Percentiles rank a stretch among this genome's conserved stretches.
phyloP scores from a whole-genome alignment of 495 filamentous ascomycete genomes.

The Darksidea phi region DNA sequence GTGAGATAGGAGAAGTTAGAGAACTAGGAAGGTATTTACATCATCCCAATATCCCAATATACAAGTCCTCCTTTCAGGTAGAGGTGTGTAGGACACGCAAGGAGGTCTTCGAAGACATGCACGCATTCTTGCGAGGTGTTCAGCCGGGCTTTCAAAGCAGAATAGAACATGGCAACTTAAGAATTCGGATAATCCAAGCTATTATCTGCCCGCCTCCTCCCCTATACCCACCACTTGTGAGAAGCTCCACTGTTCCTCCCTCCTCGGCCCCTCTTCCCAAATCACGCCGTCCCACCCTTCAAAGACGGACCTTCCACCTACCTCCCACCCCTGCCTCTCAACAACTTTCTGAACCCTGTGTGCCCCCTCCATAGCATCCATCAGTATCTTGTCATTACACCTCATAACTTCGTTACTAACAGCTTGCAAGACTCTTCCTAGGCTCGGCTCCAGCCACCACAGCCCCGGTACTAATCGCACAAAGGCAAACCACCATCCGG shows the following conservation, averaged over 20 bases:
- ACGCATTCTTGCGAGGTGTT: no score
- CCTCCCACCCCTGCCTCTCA: constrained; percentile 15
- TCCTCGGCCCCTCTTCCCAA: constrained; percentile 11
- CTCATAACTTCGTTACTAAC: constrained; percentile 21
- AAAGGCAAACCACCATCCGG: constrained; percentile 27
- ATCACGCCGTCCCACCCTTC: constrained; percentile 20
- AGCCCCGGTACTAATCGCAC: constrained; percentile 11
- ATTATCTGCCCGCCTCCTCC: not conserved
- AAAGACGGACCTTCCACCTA: constrained; percentile 17
- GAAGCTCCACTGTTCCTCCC: constrained; percentile 1
- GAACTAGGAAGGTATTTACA: no score
- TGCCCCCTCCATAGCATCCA: constrained; percentile 27
- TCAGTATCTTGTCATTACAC: constrained; percentile 10
- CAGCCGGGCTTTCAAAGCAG: no score
- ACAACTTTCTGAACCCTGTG: constrained; percentile 13
- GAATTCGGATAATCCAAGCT: no score
- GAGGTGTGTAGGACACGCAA: no score
- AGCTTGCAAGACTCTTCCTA: constrained; percentile 15
- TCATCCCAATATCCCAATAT: no score
- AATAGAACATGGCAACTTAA: no score
- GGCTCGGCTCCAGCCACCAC: constrained; percentile 8
- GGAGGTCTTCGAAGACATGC: no score
- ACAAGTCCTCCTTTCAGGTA: no score
- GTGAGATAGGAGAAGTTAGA: no score
- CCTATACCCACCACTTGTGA: not conserved